Evolutionary conservation across 2,329 filamentous ascomycete genomes (phyloP), one percentile per base, ranked within the genome.

Genomic region (Alternaria tenuissima): DNA sequence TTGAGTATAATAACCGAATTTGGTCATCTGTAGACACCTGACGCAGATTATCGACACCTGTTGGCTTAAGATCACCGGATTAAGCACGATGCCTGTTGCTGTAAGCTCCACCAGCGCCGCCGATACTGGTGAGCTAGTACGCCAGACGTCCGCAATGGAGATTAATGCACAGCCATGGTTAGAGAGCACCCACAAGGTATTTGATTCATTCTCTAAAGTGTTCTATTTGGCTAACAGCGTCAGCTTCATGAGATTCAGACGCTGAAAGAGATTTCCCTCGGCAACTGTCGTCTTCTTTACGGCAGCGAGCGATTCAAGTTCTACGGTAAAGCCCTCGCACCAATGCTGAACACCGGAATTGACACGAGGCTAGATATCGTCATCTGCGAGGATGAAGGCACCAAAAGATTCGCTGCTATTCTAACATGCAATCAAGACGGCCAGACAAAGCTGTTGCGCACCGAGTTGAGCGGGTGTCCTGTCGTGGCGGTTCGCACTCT

Each of bases 361-460:
- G n/a, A 70, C 47, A 46, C 6, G 4, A 2, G 3, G 2, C 3
- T 22, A 74, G 70, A 75, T n/a, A 53, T 74, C 7, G 60, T 70
- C 0, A 47, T 67, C 2, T 59, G 57, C 9, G 54, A 56, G 20
- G 57, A 65, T 16, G 55, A 65, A 28, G 39, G 53, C 0, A 57
- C 59, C 3, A 59, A 49, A 0, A 97, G 92, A 0, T 96, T 92
- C 68, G 93, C 93, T 36, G 90, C 97, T 70, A 96, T 97, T 91
- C 97, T 98, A 75, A 88, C 97, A 66, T 94, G 90, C 41, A 98
- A 97, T 79, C 88, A 91, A 59, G 84, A 90, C 16, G 86, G 87
- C 68, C 90, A 90, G 0, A 94, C 94, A 0, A 92, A 93, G 64
- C 83, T 84, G 18, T 85, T 99, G 61, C 88, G 89, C 53, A 81